Conservation (phyloP, 75 land plant genomes). For the Selaginella moellendorffii region DNA sequence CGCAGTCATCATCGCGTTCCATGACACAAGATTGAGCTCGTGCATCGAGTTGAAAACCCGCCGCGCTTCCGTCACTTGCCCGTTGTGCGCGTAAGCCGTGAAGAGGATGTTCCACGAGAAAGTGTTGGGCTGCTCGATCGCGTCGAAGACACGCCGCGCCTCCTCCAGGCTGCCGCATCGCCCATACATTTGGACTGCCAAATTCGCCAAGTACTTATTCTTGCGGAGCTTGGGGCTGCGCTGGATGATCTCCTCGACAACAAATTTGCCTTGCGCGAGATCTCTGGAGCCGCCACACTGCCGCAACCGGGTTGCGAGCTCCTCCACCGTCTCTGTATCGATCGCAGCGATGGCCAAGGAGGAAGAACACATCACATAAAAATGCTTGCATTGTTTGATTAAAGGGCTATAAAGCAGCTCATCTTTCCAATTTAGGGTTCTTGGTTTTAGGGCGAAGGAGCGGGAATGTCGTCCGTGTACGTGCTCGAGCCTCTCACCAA, state of each 20-base stretch:
- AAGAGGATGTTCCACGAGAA: slow-evolving; percentile 41
- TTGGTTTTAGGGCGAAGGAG: background rate
- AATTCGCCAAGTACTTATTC: background rate
- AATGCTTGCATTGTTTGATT: no score
- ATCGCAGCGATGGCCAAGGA: no score
- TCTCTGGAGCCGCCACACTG: no score
- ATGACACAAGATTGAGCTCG: background rate
- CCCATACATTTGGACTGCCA: background rate
- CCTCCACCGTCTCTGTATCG: no score
- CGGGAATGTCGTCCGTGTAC: slow-evolving; percentile 73
- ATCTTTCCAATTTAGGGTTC: background rate
- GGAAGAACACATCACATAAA: no score
- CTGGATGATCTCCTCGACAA: no score
- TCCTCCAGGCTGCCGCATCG: background rate
- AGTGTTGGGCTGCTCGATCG: slow-evolving; percentile 23
- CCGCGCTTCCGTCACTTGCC: background rate
- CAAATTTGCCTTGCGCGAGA: no score
- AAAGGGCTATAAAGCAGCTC: no score
- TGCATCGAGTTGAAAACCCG: background rate
- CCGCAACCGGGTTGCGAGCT: no score
- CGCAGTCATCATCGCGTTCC: background rate
- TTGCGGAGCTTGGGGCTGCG: background rate
- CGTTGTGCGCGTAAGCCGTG: slow-evolving; percentile 15
- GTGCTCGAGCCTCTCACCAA: slow-evolving; percentile 94
- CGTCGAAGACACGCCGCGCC: slow-evolving; percentile 20